These are phyloP conservation scores for Garcia nutans DNA, from an alignment of 345 rosid genomes.

Conservation along the genomic window DNA sequence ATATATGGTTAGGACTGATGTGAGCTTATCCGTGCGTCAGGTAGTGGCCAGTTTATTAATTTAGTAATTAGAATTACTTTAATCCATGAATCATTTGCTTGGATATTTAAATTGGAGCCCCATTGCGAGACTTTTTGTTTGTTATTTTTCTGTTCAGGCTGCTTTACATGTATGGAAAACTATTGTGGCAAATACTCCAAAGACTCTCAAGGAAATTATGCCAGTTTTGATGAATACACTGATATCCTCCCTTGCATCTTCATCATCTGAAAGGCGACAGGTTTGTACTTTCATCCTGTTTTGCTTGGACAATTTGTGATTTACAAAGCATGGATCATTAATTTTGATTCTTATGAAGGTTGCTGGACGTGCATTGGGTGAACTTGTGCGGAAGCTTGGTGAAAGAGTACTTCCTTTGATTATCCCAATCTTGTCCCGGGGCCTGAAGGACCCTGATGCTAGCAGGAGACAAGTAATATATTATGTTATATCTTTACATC, in stretches of 20 bases:
- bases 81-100: background rate
- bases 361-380: constrained; percentile 94
- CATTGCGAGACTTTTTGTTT: no score
- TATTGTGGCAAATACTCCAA: constrained; percentile 96
- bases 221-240: constrained; percentile 93
- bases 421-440: constrained; percentile 82
- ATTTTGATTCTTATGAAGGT: constrained; percentile 43
- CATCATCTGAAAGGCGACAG: constrained; percentile 97
- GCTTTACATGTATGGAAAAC: constrained; percentile 99
- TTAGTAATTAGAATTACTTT: background rate
- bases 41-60: constrained; percentile 37
- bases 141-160: constrained; percentile 46
- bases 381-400: constrained; percentile 97
- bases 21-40: constrained; percentile 94
- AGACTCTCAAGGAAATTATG: constrained; percentile 96
- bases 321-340: background rate
- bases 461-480: constrained; percentile 82
- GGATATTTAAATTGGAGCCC: background rate
- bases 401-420: constrained; percentile 99
- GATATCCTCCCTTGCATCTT: constrained; percentile 82
- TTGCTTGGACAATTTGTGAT: background rate
- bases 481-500: background rate
- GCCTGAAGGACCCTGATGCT: constrained; percentile 71
- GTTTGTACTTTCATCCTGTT: constrained; percentile 34
- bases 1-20: constrained; percentile 97